Base-by-base conservation (phyloP, 179 eudicot species). In the Silene noctiflora region DNA sequence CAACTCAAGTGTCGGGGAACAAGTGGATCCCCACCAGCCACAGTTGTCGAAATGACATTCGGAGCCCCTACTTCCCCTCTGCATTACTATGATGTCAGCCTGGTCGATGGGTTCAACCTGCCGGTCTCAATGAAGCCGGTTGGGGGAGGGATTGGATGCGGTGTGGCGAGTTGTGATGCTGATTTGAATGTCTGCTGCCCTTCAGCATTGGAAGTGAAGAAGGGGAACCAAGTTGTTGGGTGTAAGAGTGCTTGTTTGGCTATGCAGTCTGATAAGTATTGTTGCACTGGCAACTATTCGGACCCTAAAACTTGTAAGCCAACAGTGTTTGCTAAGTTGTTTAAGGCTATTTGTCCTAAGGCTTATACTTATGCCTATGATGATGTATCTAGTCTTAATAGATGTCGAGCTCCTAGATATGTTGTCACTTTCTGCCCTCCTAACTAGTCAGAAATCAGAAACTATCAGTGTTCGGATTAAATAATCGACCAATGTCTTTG, bases 231-330 rank as follows among this genome's bases (percentile, higher is more conserved):
- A 67, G 97, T 92, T 6, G 93, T 94, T 2, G 98, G 98, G 33
- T 94, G 98, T 51, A 89, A 92, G 78, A 94, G 97, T 48, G 97
- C 96, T 24, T 94, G 97, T 60, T 81, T 92, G 86, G 98, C 97
- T n/a, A 85, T 90, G 88, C 78, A 76, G 33, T 87, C 96, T 5
- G 84, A 88, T 0, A 92, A 87, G 81, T 92, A 89, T 71, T 92
- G 98, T 16, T 92, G 97, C 69, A 94, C 97, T 0, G 97, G 95
- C 13, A 78, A 77, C 61, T 94, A 79, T 72, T 81, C 88, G 0
- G 83, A 86, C 46, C 97, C 96, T 3, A 84, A 86, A 20, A 83
- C 90, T 0, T 94, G 98, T 68, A 90, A 89, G 78, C 98, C 98
- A 0, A 94, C 96, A 0, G 76, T 91, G 21, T 94, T 92, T 53